Evolutionary conservation across 306 rosid species (phyloP).

Genomic region (Citrullus amarus): DNA sequence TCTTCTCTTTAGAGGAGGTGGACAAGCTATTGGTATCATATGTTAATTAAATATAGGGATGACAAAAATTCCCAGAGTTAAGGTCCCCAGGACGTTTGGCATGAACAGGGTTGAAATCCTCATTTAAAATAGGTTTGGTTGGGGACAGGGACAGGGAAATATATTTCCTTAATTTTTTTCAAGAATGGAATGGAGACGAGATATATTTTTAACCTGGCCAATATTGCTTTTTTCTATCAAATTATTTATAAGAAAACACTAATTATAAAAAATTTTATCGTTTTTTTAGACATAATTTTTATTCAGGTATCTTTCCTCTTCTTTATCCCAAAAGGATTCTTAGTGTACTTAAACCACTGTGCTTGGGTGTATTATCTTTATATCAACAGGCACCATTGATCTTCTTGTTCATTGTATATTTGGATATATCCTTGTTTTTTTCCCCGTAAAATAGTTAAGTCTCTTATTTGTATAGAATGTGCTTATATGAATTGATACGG

Average conservation of each 20-base stretch:
- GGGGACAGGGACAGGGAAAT: too few relatives aligned
- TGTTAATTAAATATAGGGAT: background rate
- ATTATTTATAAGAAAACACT: background rate
- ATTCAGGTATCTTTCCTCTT: background rate
- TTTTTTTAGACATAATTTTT: background rate
- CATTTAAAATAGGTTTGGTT: background rate
- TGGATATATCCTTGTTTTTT: background rate
- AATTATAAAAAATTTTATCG: background rate
- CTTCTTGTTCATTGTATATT: background rate
- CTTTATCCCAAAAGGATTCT: background rate
- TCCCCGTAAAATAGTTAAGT: background rate
- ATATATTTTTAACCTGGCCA: background rate
- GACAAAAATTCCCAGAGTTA: background rate
- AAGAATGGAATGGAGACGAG: background rate
- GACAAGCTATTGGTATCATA: background rate
- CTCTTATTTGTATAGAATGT: background rate
- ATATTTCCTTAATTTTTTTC: background rate
- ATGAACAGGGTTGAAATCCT: background rate
- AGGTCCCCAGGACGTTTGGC: background rate
- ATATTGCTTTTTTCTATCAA: background rate
- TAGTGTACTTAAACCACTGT: background rate
- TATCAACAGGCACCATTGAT: background rate
- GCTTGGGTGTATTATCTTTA: background rate
- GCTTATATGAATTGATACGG: slow-evolving; percentile 12
- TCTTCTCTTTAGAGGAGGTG: background rate